phyloP scores from a whole-genome alignment of 306 rosid species.

The Trichosanthes cucumerina region DNA sequence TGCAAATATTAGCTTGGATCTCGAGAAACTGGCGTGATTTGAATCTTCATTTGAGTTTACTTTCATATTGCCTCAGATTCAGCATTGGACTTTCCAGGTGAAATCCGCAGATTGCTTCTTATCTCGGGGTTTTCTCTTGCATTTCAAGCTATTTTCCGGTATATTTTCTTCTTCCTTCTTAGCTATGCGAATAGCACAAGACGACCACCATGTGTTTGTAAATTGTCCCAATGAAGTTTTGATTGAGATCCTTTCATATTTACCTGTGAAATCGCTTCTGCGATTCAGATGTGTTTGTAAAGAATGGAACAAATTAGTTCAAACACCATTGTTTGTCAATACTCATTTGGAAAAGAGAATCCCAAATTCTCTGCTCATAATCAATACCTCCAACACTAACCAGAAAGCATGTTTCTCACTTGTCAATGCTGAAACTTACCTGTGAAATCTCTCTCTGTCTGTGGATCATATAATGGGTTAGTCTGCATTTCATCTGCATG shows the following conservation, averaged over 20 bases:
- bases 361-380: background rate
- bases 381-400: background rate
- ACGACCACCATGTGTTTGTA: background rate
- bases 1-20: background rate
- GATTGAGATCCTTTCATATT: background rate
- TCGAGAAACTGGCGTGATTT: background rate
- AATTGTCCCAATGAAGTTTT: background rate
- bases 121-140: background rate
- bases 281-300: slow-evolving; percentile 6
- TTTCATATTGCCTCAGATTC: background rate
- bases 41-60: background rate
- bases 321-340: background rate
- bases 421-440: background rate
- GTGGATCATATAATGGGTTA: background rate
- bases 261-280: slow-evolving; percentile 10
- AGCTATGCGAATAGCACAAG: background rate
- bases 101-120: background rate
- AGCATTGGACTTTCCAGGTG: background rate
- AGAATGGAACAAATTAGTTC: slow-evolving; percentile 4
- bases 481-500: slow-evolving; percentile 7
- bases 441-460: background rate
- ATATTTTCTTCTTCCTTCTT: background rate
- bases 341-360: background rate
- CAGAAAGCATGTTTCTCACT: background rate
- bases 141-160: background rate